phyloP scores from a whole-genome alignment of 2,329 filamentous ascomycete genomes.

The Penicillium verrucosum region DNA sequence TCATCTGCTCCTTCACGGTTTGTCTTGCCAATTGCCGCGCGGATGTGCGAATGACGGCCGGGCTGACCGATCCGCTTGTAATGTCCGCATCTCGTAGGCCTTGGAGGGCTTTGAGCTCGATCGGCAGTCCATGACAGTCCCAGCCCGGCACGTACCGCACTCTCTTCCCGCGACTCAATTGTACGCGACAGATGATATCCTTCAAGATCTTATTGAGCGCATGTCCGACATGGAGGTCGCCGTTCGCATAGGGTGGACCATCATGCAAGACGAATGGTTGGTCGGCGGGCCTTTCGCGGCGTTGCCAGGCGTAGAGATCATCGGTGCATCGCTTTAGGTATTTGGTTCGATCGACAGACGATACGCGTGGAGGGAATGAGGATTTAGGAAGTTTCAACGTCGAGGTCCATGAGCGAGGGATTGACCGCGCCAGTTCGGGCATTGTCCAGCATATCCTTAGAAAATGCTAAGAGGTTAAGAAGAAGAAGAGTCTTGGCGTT shows the following conservation, averaged over 20 bases:
- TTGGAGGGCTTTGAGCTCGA: conserved; percentile 90
- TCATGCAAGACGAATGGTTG: conserved; percentile 80
- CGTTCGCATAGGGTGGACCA: conserved; percentile 96
- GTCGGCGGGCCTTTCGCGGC: conserved; percentile 49
- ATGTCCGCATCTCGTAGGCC: conserved; percentile 40
- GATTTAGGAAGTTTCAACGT: conserved; percentile 74
- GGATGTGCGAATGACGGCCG: conserved; percentile 51
- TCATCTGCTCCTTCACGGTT: conserved; percentile 59
- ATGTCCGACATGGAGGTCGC: conserved; percentile 85
- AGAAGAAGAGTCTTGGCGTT: neutral
- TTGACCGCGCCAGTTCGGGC: conserved; percentile 36
- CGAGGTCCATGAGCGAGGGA: conserved; percentile 62
- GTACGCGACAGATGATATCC: conserved; percentile 81
- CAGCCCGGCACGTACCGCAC: conserved; percentile 87
- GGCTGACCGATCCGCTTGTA: conserved; percentile 29
- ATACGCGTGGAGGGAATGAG: conserved; percentile 58
- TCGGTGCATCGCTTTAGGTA: conserved; percentile 77
- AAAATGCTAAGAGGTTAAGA: neutral
- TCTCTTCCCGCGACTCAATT: conserved; percentile 72
- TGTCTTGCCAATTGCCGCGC: conserved; percentile 55
- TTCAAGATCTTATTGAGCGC: conserved; percentile 96
- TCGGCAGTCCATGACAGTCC: conserved; percentile 97
- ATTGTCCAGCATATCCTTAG: conserved; percentile 30
- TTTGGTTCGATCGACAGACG: conserved; percentile 46
- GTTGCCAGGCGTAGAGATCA: conserved; percentile 87